phyloP scores from a whole-genome alignment of 805 yeast species.

The Metschnikowia gruessii region DNA sequence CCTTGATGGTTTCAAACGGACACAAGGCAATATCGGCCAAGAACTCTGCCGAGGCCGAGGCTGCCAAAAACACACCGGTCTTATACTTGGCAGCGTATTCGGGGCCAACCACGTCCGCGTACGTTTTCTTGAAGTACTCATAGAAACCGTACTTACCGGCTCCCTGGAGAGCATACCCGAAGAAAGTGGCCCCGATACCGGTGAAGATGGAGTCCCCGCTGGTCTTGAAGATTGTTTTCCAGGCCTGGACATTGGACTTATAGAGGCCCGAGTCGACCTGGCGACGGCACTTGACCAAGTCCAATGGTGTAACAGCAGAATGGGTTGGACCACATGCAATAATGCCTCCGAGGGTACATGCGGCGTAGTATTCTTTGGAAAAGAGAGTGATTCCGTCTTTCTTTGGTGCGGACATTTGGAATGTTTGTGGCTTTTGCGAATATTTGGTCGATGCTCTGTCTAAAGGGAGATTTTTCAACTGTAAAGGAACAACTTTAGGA shows the following conservation, averaged over 20 bases:
- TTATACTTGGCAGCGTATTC: conserved; percentile 59
- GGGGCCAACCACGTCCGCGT: conserved; percentile 64
- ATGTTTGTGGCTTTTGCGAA: no score
- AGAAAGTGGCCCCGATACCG: conserved; percentile 88
- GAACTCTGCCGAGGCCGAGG: conserved; percentile 93
- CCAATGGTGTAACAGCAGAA: conserved; percentile 88
- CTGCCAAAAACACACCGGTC: conserved; percentile 72
- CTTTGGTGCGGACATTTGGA: conserved; percentile 14
- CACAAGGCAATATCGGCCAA: conserved; percentile 87
- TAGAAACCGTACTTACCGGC: conserved; percentile 97
- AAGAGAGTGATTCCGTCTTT: conserved; percentile 46
- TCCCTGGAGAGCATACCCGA: conserved; percentile 95
- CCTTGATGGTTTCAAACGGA: conserved; percentile 95
- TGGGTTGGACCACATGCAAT: conserved; percentile 97
- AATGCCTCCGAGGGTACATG: conserved; percentile 77
- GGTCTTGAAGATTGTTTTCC: conserved; percentile 65
- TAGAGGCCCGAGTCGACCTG: conserved; percentile 80
- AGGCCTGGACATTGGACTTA: conserved; percentile 77
- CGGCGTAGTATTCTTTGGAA: conserved; percentile 61
- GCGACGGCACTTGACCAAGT: conserved; percentile 87
- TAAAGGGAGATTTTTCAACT: no score
- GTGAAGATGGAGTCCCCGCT: conserved; percentile 83
- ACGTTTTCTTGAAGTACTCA: conserved; percentile 82
- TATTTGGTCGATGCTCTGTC: no score
- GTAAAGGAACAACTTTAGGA: no score